Evolutionary conservation across 2,329 filamentous ascomycete species (phyloP).

Genomic region (Periconia digitata): DNA sequence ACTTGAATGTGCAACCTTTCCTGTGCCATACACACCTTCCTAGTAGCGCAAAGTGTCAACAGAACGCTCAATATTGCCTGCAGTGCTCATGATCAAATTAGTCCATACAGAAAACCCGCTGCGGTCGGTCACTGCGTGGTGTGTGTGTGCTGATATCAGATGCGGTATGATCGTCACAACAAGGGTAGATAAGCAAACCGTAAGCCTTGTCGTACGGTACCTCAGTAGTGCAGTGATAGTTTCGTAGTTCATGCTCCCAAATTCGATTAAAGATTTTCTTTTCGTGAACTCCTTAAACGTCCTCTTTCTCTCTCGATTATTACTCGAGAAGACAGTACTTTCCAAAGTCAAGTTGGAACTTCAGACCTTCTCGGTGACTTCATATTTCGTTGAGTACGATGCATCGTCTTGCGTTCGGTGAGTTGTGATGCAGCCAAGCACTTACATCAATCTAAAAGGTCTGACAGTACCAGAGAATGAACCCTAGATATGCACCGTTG

Average conservation of each 20-base stretch:
- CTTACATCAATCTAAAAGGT: background rate
- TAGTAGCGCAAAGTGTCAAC: slow-evolving; percentile 7
- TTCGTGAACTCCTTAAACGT: too few relatives aligned
- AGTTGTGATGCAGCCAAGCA: background rate
- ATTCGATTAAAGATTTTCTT: too few relatives aligned
- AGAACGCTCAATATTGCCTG: slow-evolving; percentile 11
- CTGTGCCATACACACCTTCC: slow-evolving; percentile 16
- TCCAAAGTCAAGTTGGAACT: background rate
- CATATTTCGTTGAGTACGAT: background rate
- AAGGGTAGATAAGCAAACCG: background rate
- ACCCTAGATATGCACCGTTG: background rate
- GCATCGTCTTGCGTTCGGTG: background rate
- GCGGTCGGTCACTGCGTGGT: slow-evolving; percentile 14
- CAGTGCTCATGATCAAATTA: slow-evolving; percentile 12
- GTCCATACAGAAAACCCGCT: slow-evolving; percentile 15
- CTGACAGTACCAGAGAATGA: background rate
- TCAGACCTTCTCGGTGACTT: background rate
- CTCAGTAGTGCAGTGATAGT: background rate
- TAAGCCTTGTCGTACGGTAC: background rate
- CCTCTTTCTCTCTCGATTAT: too few relatives aligned
- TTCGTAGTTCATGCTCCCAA: too few relatives aligned
- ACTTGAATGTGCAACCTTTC: background rate
- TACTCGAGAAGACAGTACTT: too few relatives aligned
- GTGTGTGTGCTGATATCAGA: background rate
- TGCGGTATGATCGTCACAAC: background rate